Conservation (phyloP, 139 green algal species). For the Coccomyxa sp. region DNA sequence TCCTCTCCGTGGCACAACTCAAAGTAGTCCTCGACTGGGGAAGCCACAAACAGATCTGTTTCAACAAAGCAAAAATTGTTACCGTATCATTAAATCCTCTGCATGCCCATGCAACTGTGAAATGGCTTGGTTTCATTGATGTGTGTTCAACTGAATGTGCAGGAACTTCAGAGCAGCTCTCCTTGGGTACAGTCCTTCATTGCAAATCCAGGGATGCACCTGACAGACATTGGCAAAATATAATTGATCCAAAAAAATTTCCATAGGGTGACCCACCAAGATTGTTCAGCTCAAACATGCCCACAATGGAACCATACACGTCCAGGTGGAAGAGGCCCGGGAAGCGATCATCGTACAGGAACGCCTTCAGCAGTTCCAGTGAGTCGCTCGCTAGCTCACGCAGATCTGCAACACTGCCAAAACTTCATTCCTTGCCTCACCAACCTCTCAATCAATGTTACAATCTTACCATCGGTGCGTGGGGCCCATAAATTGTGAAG, state of each 20-base stretch:
- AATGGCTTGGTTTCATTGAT: too few species aligned
- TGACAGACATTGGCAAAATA: too few species aligned
- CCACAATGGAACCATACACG: slow-evolving; percentile 78
- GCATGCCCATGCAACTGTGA: too few species aligned
- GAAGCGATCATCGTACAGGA: slow-evolving; percentile 37
- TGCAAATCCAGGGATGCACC: too few species aligned
- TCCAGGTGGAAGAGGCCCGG: slow-evolving; percentile 57
- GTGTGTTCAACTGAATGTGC: too few species aligned
- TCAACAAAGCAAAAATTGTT: too few species aligned
- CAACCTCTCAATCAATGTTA: not conserved
- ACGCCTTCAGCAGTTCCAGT: slow-evolving; percentile 59
- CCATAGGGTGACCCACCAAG: slow-evolving; percentile 32
- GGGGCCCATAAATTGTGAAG: not conserved
- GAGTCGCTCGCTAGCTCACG: slow-evolving; percentile 66
- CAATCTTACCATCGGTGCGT: not conserved
- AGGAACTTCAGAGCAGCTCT: too few species aligned
- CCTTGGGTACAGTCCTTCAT: too few species aligned
- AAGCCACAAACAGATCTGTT: slow-evolving; percentile 36
- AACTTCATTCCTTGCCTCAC: too few species aligned
- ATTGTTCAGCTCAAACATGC: slow-evolving; percentile 99
- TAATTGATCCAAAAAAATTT: too few species aligned
- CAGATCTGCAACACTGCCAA: slow-evolving; percentile 34
- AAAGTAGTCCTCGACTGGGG: slow-evolving; percentile 61
- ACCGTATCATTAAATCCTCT: too few species aligned
- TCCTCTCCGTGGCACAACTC: not conserved